A percentile compares a stretch with the other conserved stretches of the same genome.
Conservation (phyloP, 164 flowering plant species). For the Vitis amurensis region DNA sequence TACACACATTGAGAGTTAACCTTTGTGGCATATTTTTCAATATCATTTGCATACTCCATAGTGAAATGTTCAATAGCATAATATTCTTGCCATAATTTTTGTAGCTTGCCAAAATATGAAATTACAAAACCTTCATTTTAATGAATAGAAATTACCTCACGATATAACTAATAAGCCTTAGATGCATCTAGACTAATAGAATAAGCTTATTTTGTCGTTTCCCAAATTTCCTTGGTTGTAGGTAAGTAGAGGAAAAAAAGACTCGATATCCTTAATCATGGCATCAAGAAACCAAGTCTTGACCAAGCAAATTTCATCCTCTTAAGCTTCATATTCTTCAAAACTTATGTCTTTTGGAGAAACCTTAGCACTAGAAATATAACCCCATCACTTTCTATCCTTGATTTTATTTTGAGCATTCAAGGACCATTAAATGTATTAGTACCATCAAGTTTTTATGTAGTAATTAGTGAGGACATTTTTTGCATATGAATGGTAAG, state of each 20-base stretch:
- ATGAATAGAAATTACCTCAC: conserved; percentile 10
- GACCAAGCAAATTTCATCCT: conserved; percentile 8
- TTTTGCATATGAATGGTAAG: conserved; percentile 7
- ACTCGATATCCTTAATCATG: conserved; percentile 10
- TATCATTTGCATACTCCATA: background rate
- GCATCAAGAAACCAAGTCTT: conserved; percentile 18
- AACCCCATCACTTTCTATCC: conserved; percentile 17
- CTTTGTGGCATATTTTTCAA: no score
- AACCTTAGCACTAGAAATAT: conserved; percentile 12
- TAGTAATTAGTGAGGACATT: conserved; percentile 8
- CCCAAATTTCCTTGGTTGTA: conserved; percentile 8
- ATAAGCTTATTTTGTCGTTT: conserved; percentile 2
- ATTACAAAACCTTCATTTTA: conserved; percentile 10
- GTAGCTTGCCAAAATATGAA: conserved; percentile 20
- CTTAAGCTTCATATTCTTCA: conserved; percentile 15
- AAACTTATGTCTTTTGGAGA: conserved; percentile 10
- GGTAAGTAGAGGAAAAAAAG: conserved; percentile 4
- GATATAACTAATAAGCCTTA: conserved; percentile 10
- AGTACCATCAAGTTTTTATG: conserved; percentile 17
- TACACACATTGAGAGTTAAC: background rate
- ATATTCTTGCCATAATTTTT: conserved; percentile 16
- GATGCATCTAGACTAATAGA: conserved; percentile 14
- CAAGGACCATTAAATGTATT: conserved; percentile 15
- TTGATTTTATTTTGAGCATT: conserved; percentile 20
- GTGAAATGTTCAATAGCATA: conserved; percentile 17